Evolutionary conservation across 2,329 filamentous ascomycete genomes (phyloP), one percentile per base, ranked within the genome.

Genomic region (Dothidotthia symphoricarpi): DNA sequence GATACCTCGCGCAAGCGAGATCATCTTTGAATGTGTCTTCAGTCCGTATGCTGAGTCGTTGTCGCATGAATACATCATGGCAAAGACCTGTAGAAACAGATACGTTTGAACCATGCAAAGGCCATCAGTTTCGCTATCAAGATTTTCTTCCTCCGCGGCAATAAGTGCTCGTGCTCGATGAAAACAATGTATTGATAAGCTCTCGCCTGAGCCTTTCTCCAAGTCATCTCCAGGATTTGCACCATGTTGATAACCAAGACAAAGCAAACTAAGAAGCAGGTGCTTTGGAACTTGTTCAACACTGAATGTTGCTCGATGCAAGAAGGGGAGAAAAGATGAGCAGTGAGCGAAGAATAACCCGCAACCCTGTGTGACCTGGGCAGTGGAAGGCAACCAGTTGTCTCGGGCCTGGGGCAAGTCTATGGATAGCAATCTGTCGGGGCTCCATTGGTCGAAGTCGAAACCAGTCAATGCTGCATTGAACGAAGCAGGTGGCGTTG

Each of bases 11-110:
- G 52, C 47, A 3, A 55, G 27, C 6, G 39, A 35, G 14, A 51
- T 48, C 36, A 53, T 48, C 17, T 49, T 53, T n/a, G 47, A 53
- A 34, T 53, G 52, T 30, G 44, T 45, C 34, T 53, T 47, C 10
- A 55, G 36, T 6, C 43, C 52, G 28, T 51, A 53, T 9, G 49
- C 37, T 3, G 52, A 53, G 15, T 47, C 45, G 4, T 41, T 42
- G 11, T 40, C 48, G 24, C 46, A 44, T 2, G 41, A 31, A 24
- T 57, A 55, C 38, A 55, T 48, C 42, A 50, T 48, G 17, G 50
- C 36, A 12, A 35, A 55, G 6, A 51, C 31, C 19, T 56, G 43
- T 6, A 51, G 39, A 6, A 56, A 22, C 4, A 56, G 27, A 29
- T 48, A 54, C 3, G 53, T 39, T 17, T 57, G 53, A 3, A 56